phyloP scores from a whole-genome alignment of 176 grass and related monocot species.

The Dactylis glomerata region DNA sequence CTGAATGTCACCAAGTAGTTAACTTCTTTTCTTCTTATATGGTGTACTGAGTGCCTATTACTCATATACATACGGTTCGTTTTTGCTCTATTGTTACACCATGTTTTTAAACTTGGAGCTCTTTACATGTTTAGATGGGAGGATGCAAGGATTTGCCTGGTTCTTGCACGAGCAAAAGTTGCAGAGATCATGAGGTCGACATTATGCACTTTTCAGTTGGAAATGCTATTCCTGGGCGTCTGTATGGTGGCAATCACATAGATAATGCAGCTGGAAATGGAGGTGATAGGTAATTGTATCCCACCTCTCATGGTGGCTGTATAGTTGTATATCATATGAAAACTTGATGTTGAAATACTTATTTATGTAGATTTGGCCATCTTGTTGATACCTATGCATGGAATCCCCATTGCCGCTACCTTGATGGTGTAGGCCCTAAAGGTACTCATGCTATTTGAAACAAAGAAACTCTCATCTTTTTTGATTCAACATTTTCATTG shows the following conservation, averaged over 20 bases:
- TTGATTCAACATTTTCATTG: conserved; percentile 1
- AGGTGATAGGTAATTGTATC: conserved; percentile 70
- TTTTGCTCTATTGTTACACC: conserved; percentile 4
- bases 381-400: conserved; percentile 95
- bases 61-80: neutral
- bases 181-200: conserved; percentile 86
- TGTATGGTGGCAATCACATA: conserved; percentile 90
- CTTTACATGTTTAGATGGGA: conserved; percentile 76
- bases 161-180: conserved; percentile 81
- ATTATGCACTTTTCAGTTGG: conserved; percentile 97
- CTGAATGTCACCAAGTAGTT: neutral
- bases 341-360: conserved; percentile 6
- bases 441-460: conserved; percentile 43
- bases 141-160: conserved; percentile 61
- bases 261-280: conserved; percentile 82
- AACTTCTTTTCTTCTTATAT: conserved; percentile 5
- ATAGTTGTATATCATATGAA: neutral
- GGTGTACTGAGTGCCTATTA: neutral
- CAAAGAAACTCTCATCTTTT: conserved; percentile 1
- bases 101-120: neutral
- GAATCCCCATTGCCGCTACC: conserved; percentile 86
- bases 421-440: conserved; percentile 86
- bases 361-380: conserved; percentile 70
- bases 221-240: conserved; percentile 94
- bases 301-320: conserved; percentile 2